Conservation (phyloP, 352 stramenopile species). For the Phytophthora nicotianae region DNA sequence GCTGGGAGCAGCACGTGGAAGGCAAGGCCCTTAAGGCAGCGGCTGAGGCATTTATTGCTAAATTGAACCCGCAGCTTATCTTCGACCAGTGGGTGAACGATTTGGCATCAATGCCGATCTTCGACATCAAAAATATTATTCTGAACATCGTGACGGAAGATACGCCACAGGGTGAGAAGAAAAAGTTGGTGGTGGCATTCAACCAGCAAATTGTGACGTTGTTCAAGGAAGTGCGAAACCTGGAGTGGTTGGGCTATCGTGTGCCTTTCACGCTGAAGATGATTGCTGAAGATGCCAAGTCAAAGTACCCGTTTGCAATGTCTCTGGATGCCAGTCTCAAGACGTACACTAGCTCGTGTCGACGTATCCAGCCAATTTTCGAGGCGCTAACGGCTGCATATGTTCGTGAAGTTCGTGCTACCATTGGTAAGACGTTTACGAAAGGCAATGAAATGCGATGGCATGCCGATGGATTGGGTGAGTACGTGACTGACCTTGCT, state of each 20-base stretch:
- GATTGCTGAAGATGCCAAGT: constrained; percentile 96
- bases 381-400: constrained; percentile 75
- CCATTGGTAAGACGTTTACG: constrained; percentile 89
- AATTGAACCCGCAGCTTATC: constrained; percentile 91
- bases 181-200: constrained; percentile 92
- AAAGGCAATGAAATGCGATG: constrained; percentile 91
- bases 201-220: constrained; percentile 98
- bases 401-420: constrained; percentile 81
- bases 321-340: constrained; percentile 96
- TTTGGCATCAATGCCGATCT: constrained; percentile 90
- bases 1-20: constrained; percentile 98
- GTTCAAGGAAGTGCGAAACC: constrained; percentile 98
- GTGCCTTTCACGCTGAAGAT: constrained; percentile 96
- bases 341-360: constrained; percentile 89
- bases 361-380: constrained; percentile 86
- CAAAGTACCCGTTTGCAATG: constrained; percentile 97
- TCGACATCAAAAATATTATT: constrained; percentile 93
- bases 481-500: constrained; percentile 90
- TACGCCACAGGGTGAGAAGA: constrained; percentile 66
- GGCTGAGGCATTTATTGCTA: constrained; percentile 85
- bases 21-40: constrained; percentile 95
- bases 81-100: constrained; percentile 96
- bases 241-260: constrained; percentile 98
- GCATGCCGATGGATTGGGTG: constrained; percentile 85
- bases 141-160: constrained; percentile 90